A percentile compares a stretch with the other conserved stretches of the same genome.
phyloP scores from a whole-genome alignment of 108 stramenopile genomes.

The Stephanodiscus minutulus region DNA sequence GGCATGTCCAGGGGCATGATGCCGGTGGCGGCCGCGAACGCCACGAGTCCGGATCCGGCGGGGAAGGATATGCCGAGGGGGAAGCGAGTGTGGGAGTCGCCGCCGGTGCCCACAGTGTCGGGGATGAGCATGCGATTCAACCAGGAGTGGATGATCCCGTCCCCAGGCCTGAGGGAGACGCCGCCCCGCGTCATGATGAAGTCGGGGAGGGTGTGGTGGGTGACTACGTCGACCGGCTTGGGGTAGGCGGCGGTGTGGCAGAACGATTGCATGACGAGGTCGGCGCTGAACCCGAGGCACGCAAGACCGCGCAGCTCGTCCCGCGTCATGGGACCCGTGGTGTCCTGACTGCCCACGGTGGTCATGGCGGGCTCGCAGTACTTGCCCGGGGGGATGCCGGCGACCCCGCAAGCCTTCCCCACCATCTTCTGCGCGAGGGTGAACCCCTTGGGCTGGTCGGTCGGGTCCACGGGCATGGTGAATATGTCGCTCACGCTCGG shows the following conservation, averaged over 20 bases:
- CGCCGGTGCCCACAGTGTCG: slow-evolving; percentile 97
- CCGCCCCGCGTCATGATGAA: slow-evolving; percentile 95
- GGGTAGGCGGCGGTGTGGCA: slow-evolving; percentile 98
- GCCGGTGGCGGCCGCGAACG: slow-evolving; percentile 95
- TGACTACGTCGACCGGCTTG: slow-evolving; percentile 96
- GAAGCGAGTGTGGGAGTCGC: slow-evolving; percentile 96
- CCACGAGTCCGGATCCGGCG: slow-evolving; percentile 93
- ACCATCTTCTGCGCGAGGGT: slow-evolving; percentile 97
- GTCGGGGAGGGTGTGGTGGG: slow-evolving; percentile 95
- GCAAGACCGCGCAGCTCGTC: slow-evolving; percentile 93
- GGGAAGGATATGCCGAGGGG: slow-evolving; percentile 97
- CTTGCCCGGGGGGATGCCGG: slow-evolving; percentile 86
- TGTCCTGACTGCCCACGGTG: slow-evolving; percentile 95
- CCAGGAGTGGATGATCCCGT: slow-evolving; percentile 98
- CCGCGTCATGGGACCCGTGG: slow-evolving; percentile 97
- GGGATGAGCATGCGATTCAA: slow-evolving; percentile 96
- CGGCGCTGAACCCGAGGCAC: slow-evolving; percentile 93
- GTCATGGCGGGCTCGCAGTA: slow-evolving; percentile 98
- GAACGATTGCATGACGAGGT: slow-evolving; percentile 96
- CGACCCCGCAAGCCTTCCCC: slow-evolving; percentile 87
- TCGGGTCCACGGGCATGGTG: slow-evolving; percentile 69
- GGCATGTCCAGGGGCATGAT: slow-evolving; percentile 97
- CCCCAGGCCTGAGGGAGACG: slow-evolving; percentile 93
- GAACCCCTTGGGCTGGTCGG: slow-evolving; percentile 76
- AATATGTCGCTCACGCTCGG: slow-evolving; percentile 79